phyloP scores from a whole-genome alignment of 257 asterid species.

The Solanum infundibuliforme region DNA sequence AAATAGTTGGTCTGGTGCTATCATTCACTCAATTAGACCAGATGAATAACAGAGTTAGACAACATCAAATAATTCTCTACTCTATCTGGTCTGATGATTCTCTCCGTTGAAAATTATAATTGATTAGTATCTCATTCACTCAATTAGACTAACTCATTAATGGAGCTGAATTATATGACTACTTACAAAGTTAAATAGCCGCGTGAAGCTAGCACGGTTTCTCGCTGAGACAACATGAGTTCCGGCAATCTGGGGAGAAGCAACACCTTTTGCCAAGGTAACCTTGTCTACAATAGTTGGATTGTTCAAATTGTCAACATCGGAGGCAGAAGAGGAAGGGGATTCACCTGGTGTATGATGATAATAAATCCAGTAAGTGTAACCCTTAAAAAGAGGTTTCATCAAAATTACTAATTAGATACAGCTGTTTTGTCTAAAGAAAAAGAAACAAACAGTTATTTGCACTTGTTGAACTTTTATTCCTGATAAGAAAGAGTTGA shows the following conservation, averaged over 20 bases:
- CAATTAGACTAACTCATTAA: neutral
- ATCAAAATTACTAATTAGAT: neutral
- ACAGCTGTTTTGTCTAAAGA: neutral
- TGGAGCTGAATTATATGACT: neutral
- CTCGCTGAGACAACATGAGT: constrained; percentile 22
- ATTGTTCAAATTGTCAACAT: constrained; percentile 88
- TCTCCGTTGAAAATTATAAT: neutral
- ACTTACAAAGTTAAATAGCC: constrained; percentile 36
- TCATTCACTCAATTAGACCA: neutral
- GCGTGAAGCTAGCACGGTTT: constrained; percentile 26
- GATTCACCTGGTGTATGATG: constrained; percentile 66
- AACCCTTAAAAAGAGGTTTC: neutral
- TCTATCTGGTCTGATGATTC: neutral
- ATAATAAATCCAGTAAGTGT: neutral
- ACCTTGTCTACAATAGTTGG: constrained; percentile 55
- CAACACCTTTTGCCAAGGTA: constrained; percentile 50
- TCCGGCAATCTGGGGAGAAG: constrained; percentile 41
- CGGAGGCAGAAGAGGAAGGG: constrained; percentile 98
- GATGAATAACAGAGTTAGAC: neutral
- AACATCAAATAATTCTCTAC: neutral
- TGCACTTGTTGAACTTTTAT: neutral
- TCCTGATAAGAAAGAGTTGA: neutral
- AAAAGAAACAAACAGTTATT: neutral
- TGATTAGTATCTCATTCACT: neutral
- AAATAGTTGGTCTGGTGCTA: neutral